Percentiles rank a stretch among this genome's conserved stretches.
Evolutionary conservation across 2,329 filamentous ascomycete genomes (phyloP).

Genomic region (Trichoderma guizhouense): DNA sequence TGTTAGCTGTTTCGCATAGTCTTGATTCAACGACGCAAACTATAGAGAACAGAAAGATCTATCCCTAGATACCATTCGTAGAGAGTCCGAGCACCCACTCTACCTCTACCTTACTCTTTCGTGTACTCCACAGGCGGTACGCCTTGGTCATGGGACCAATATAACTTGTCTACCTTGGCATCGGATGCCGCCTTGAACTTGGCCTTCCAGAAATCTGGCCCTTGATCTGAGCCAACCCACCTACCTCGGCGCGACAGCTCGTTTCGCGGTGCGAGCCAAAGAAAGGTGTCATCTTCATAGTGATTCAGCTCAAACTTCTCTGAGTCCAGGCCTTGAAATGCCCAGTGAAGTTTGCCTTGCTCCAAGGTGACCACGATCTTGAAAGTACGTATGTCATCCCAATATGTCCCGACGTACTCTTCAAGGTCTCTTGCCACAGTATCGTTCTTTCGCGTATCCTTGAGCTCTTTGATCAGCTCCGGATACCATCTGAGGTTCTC

Average conservation of each 20-base stretch:
- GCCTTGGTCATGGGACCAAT: neutral
- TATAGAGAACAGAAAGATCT: no score
- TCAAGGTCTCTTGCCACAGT: no score
- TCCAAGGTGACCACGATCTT: neutral
- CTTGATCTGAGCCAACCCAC: neutral
- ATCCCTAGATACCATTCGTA: no score
- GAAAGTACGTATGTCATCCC: no score
- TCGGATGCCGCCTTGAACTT: neutral
- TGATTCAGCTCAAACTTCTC: neutral
- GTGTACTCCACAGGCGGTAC: neutral
- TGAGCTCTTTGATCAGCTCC: no score
- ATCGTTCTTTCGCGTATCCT: no score
- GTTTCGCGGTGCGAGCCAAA: neutral
- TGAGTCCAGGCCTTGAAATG: neutral
- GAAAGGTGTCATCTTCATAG: neutral
- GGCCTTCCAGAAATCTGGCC: neutral
- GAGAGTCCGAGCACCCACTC: no score
- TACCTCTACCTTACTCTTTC: no score
- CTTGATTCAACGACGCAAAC: no score
- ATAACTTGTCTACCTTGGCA: neutral
- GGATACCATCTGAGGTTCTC: no score
- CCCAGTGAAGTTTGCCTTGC: neutral
- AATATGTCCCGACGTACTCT: no score
- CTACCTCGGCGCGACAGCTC: neutral
- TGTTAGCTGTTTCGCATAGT: no score